Conservation (phyloP, 768 basidiomycete species). For the Russula lepida region DNA sequence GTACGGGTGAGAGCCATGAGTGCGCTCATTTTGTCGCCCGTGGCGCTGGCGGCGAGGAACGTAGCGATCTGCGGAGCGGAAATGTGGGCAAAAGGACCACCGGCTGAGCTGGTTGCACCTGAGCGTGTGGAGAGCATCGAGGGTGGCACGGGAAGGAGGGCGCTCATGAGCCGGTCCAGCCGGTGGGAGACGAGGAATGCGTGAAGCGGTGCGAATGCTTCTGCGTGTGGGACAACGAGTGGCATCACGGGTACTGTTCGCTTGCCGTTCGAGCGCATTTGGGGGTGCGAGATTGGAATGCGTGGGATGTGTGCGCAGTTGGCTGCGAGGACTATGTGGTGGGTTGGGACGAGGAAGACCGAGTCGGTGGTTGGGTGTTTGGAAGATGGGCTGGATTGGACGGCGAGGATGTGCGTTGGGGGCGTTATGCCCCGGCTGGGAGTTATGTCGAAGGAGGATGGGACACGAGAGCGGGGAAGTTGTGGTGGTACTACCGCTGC, state of each 20-base stretch:
- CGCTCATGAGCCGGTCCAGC: constrained; percentile 45
- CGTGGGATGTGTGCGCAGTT: constrained; percentile 50
- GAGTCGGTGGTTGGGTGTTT: constrained; percentile 26
- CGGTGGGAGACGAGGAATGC: constrained; percentile 63
- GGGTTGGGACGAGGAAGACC: constrained; percentile 49
- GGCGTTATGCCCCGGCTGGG: neutral
- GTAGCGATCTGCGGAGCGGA: constrained; percentile 22
- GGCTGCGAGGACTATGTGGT: constrained; percentile 53
- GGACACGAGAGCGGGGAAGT: constrained; percentile 18
- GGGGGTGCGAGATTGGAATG: constrained; percentile 32
- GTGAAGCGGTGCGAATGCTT: constrained; percentile 57
- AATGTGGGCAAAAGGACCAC: constrained; percentile 21
- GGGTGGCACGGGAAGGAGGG: constrained; percentile 50
- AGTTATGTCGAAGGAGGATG: constrained; percentile 15
- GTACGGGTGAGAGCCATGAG: constrained; percentile 41
- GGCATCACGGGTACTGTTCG: constrained; percentile 54
- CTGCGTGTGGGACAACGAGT: constrained; percentile 60
- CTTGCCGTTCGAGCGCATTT: constrained; percentile 21
- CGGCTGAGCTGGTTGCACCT: constrained; percentile 5
- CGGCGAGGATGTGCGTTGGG: constrained; percentile 28
- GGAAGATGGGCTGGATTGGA: constrained; percentile 35
- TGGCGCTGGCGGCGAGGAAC: constrained; percentile 22
- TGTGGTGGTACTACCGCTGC: constrained; percentile 13
- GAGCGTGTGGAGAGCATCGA: constrained; percentile 21
- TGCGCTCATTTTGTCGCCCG: constrained; percentile 29